Percentiles rank a stretch among this genome's conserved stretches.
phyloP scores from a whole-genome alignment of 129 eudicot species.

The Flaveria ramosissima region DNA sequence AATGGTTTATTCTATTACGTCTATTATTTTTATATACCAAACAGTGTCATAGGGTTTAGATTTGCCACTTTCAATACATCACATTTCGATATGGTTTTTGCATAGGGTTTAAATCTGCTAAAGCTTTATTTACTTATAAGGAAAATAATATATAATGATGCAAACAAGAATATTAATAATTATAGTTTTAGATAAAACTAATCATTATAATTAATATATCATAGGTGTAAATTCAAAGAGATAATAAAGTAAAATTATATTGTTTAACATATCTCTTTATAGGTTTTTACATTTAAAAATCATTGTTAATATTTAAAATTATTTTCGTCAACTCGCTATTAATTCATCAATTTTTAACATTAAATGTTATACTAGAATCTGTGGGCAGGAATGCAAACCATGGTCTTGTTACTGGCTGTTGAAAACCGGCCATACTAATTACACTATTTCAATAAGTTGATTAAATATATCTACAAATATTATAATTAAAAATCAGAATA shows the following conservation, averaged over 20 bases:
- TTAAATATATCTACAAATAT: neutral
- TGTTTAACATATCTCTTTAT: neutral
- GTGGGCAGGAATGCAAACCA: conserved; percentile 4
- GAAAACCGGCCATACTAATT: neutral
- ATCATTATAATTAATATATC: too few species aligned
- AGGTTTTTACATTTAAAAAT: neutral
- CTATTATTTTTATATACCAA: too few species aligned
- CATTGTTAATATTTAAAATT: neutral
- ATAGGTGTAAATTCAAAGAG: neutral
- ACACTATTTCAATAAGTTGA: neutral
- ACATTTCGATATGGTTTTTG: neutral
- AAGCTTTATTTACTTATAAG: too few species aligned
- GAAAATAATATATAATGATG: too few species aligned
- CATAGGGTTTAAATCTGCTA: neutral
- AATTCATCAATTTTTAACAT: neutral
- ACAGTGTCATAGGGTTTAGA: too few species aligned
- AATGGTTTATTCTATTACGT: too few species aligned
- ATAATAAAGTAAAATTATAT: neutral
- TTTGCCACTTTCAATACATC: neutral
- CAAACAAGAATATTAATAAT: too few species aligned
- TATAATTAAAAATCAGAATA: neutral
- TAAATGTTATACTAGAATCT: neutral
- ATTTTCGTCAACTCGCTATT: neutral
- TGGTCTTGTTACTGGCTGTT: neutral
- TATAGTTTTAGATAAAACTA: too few species aligned